Evolutionary conservation across 768 basidiomycete genomes (phyloP).

Genomic region (Sistotremastrum suecicum): DNA sequence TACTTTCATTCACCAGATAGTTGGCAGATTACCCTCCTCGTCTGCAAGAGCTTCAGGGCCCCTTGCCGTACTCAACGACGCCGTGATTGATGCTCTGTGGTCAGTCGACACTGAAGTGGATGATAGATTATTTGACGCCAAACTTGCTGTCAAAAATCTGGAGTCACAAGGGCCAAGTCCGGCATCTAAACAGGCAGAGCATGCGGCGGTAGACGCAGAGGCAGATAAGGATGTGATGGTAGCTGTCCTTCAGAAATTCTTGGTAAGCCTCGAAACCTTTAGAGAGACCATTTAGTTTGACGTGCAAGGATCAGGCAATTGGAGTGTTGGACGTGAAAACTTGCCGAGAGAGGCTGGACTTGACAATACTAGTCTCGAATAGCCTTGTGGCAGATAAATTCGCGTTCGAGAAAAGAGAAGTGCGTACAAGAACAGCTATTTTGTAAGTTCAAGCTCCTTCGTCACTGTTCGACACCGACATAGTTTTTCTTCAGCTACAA

Average conservation of each 20-base stretch:
- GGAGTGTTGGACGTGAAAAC: conserved; percentile 43
- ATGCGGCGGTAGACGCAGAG: conserved; percentile 39
- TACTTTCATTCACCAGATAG: too few species aligned
- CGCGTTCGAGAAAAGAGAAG: conserved; percentile 63
- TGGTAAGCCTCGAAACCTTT: conserved; percentile 24
- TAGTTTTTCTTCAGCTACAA: conserved; percentile 50
- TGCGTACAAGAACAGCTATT: conserved; percentile 63
- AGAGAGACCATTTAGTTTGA: not conserved
- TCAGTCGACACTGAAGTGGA: conserved; percentile 66
- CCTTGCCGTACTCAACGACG: conserved; percentile 38
- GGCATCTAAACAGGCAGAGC: conserved; percentile 9
- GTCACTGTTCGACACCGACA: not conserved
- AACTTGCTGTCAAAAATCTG: conserved; percentile 22
- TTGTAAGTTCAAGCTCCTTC: conserved; percentile 41
- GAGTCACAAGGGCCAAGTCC: conserved; percentile 14
- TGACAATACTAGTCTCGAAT: conserved; percentile 42
- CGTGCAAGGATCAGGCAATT: conserved; percentile 27
- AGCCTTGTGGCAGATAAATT: conserved; percentile 58
- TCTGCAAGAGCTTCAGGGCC: not conserved
- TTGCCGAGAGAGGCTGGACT: conserved; percentile 66
- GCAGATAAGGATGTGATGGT: conserved; percentile 49
- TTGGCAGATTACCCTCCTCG: too few species aligned
- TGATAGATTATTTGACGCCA: conserved; percentile 46
- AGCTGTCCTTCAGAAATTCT: conserved; percentile 41
- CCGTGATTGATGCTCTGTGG: conserved; percentile 73